These are phyloP conservation scores for Triticum turgidum DNA, from an alignment of 176 grass and related monocot genomes.

Conservation along the genomic window DNA sequence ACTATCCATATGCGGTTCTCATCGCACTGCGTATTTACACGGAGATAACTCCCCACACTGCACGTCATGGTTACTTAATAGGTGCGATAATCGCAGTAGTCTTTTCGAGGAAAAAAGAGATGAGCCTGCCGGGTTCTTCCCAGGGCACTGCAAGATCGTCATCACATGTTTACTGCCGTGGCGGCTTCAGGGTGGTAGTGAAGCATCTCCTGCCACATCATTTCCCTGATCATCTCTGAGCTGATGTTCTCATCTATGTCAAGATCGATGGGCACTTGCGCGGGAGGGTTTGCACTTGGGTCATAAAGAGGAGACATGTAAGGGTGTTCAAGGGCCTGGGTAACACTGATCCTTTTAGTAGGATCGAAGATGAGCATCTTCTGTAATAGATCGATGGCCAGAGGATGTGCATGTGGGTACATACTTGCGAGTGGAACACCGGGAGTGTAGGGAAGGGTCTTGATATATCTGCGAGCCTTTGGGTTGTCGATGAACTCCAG, in stretches of 20 bases:
- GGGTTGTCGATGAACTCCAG: conserved; percentile 59
- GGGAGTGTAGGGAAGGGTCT: conserved; percentile 51
- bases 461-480: conserved; percentile 58
- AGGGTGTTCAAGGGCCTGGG: conserved; percentile 49
- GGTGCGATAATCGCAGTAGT: neutral
- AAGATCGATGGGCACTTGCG: conserved; percentile 47
- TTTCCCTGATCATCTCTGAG: conserved; percentile 52
- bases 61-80: conserved; percentile 29
- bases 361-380: conserved; percentile 63
- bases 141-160: neutral
- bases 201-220: conserved; percentile 67
- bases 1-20: conserved; percentile 29
- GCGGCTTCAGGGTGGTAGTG: conserved; percentile 52
- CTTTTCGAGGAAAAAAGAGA: neutral
- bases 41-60: conserved; percentile 11
- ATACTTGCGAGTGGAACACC: conserved; percentile 45
- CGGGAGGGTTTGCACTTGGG: conserved; percentile 51
- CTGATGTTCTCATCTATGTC: conserved; percentile 53
- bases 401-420: conserved; percentile 50
- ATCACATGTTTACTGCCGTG: conserved; percentile 25
- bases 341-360: conserved; percentile 48
- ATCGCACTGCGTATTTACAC: conserved; percentile 44
- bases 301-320: conserved; percentile 61
- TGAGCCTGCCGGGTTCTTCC: conserved; percentile 13
- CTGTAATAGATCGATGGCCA: conserved; percentile 54